Evolutionary conservation across 768 basidiomycete genomes (phyloP).

Genomic region (Chalciporus chontae): DNA sequence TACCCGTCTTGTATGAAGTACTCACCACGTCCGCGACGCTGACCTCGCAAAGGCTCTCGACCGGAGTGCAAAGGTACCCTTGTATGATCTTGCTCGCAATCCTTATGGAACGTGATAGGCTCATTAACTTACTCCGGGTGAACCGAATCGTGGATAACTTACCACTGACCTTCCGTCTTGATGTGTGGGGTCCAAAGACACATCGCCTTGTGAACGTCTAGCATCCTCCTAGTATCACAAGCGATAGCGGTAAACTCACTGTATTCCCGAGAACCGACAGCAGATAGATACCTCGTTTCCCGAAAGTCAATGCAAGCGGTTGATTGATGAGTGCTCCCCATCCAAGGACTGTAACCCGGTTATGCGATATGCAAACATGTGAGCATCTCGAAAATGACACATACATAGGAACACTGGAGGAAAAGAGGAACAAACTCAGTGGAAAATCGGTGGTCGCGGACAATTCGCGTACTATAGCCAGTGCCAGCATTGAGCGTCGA

Average conservation of each 20-base stretch:
- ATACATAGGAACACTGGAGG: constrained; percentile 16
- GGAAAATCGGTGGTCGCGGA: background rate
- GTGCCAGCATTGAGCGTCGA: constrained; percentile 19
- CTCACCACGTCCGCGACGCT: constrained; percentile 17
- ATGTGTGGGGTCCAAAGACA: constrained; percentile 19
- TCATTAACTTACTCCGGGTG: background rate
- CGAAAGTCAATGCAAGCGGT: constrained; percentile 18
- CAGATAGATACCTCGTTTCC: constrained; percentile 18
- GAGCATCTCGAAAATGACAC: background rate
- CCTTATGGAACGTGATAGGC: constrained; percentile 2
- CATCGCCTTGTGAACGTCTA: constrained; percentile 9
- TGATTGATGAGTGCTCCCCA: constrained; percentile 20
- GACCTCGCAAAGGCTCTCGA: constrained; percentile 21
- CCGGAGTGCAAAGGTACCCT: constrained; percentile 20
- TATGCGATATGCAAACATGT: background rate
- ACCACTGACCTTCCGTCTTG: constrained; percentile 19
- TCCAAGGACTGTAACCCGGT: constrained; percentile 9
- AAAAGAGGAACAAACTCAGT: too few species aligned
- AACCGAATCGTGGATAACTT: background rate
- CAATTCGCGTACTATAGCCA: constrained; percentile 12
- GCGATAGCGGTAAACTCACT: background rate
- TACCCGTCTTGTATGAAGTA: background rate
- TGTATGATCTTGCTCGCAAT: constrained; percentile 20
- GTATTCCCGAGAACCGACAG: constrained; percentile 15
- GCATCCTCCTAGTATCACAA: background rate